Evolutionary conservation across 108 stramenopile species (phyloP).

Genomic region (Seminavis robusta): DNA sequence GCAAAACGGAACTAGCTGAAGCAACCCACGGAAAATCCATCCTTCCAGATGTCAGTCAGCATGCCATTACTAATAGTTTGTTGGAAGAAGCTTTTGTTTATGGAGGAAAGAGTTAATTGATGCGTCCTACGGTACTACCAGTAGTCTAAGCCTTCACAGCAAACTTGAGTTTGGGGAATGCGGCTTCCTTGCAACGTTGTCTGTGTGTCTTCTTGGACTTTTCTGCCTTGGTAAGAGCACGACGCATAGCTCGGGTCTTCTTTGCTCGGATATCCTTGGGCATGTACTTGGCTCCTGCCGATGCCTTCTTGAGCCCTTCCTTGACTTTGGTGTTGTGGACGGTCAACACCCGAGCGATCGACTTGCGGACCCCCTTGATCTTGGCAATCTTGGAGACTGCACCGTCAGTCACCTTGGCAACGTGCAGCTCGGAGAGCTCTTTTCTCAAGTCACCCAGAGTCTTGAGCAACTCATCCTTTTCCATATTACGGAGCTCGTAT

Average conservation of each 20-base stretch:
- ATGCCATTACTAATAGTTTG: too few relatives aligned
- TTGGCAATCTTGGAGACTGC: constrained; percentile 98
- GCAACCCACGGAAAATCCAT: too few relatives aligned
- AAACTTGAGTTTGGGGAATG: constrained; percentile 74
- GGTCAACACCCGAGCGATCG: constrained; percentile 96
- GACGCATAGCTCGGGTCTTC: constrained; percentile 98
- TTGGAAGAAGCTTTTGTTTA: too few relatives aligned
- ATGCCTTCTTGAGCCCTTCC: constrained; percentile 89
- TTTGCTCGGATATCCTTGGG: constrained; percentile 94
- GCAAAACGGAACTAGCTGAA: too few relatives aligned
- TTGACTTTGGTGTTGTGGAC: constrained; percentile 98
- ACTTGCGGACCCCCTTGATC: constrained; percentile 97
- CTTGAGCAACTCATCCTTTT: constrained; percentile 97
- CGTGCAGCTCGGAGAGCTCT: constrained; percentile 91
- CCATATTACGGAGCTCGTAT: constrained; percentile 85
- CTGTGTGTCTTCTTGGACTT: constrained; percentile 72
- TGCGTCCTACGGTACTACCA: too few relatives aligned
- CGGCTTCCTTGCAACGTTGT: constrained; percentile 76
- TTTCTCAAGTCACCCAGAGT: constrained; percentile 90
- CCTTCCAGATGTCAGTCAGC: too few relatives aligned
- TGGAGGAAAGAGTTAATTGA: too few relatives aligned
- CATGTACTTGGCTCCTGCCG: constrained; percentile 87
- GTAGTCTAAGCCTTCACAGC: constrained; percentile 88
- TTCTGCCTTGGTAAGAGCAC: constrained; percentile 90
- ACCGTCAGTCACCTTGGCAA: constrained; percentile 97